Evolutionary conservation across 768 basidiomycete species (phyloP).

Genomic region (Kwoniella pini): DNA sequence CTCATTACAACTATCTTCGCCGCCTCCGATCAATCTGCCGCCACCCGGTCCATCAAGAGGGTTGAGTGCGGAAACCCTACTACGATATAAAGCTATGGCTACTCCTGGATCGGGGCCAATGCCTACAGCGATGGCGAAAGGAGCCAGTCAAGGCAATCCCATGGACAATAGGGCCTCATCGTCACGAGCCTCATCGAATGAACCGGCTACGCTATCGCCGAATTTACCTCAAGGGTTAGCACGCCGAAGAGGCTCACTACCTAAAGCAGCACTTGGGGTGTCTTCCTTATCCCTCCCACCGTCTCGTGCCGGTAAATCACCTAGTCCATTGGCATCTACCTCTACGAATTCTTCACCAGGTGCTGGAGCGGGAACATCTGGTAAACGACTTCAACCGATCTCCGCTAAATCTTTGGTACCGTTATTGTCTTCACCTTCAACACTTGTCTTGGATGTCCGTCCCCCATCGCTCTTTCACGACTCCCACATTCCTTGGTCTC

Average conservation of each 20-base stretch:
- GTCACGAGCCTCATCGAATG: background rate
- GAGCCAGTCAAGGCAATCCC: conserved; percentile 1
- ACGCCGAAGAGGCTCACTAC: conserved; percentile 30
- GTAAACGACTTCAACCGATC: conserved; percentile 28
- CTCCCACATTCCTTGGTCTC: conserved; percentile 67
- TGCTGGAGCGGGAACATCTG: background rate
- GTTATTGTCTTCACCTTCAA: conserved; percentile 22
- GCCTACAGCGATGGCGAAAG: conserved; percentile 14
- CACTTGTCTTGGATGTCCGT: conserved; percentile 83
- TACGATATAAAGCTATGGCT: conserved; percentile 29
- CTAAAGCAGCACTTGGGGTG: conserved; percentile 11
- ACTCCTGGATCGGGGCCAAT: background rate
- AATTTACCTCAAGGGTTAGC: conserved; percentile 25
- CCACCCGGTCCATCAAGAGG: conserved; percentile 17
- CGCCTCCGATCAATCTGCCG: conserved; percentile 9
- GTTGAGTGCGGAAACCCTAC: conserved; percentile 33
- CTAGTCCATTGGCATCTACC: conserved; percentile 26
- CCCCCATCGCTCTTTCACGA: conserved; percentile 72
- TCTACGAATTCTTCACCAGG: conserved; percentile 15
- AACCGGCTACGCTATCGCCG: background rate
- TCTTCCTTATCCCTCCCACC: conserved; percentile 2
- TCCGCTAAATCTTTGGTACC: conserved; percentile 12
- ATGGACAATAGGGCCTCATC: background rate
- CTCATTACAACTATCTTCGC: background rate
- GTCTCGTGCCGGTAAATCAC: conserved; percentile 17